phyloP scores from a whole-genome alignment of 257 asterid species.

The Euphrasia confusa region DNA sequence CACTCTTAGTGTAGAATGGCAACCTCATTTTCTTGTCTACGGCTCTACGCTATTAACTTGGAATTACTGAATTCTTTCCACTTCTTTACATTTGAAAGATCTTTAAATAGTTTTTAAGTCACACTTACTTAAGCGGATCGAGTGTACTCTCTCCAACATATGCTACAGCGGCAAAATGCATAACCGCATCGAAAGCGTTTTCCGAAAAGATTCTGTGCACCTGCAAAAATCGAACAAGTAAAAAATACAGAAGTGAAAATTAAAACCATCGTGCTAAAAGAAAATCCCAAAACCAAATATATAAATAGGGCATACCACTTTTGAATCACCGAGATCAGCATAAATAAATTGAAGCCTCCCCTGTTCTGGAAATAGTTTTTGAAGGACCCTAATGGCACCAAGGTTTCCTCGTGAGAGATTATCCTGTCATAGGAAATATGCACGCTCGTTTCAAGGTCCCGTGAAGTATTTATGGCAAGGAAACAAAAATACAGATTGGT shows the following conservation, averaged over 20 bases:
- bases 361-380: constrained; percentile 75
- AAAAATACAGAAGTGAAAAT: constrained; percentile 10
- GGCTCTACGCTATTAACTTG: background rate
- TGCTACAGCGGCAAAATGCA: constrained; percentile 99
- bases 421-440: constrained; percentile 41
- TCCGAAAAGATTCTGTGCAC: constrained; percentile 58
- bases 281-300: background rate
- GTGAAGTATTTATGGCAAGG: background rate
- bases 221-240: constrained; percentile 35
- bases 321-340: constrained; percentile 86
- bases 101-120: background rate
- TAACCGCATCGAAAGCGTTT: constrained; percentile 67
- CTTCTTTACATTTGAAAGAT: background rate
- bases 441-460: constrained; percentile 13
- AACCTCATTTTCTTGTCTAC: background rate
- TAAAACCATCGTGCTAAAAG: constrained; percentile 16
- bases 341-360: constrained; percentile 87
- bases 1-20: background rate
- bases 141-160: constrained; percentile 95
- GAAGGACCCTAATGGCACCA: constrained; percentile 70
- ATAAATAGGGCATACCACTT: constrained; percentile 42
- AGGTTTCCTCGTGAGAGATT: constrained; percentile 88
- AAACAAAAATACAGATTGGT: constrained; percentile 10
- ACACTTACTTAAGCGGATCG: constrained; percentile 84
- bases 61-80: background rate